A percentile compares a stretch with the other conserved stretches of the same genome.
These are phyloP conservation scores for Chaetomium sp. DNA, from an alignment of 2,329 filamentous ascomycete species.

Conservation along the genomic window DNA sequence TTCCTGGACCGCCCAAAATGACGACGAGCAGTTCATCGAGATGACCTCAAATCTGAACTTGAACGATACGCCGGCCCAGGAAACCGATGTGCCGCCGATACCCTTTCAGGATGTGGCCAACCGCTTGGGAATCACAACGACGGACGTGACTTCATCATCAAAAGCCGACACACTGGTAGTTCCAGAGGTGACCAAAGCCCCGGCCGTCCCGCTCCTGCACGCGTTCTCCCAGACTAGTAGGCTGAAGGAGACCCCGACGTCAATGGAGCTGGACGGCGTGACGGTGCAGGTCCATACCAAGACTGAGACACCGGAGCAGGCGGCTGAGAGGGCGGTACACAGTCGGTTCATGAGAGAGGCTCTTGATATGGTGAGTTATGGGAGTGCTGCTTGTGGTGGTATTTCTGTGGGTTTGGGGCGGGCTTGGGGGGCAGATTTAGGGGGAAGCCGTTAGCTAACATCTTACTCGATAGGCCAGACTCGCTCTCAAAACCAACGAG, in stretches of 20 bases:
- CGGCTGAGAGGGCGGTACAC: conserved; percentile 38
- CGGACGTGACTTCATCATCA: no score
- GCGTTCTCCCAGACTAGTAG: conserved; percentile 21
- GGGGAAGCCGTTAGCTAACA: neutral
- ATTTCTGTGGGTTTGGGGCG: no score
- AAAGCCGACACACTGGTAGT: neutral
- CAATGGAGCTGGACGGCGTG: conserved; percentile 11
- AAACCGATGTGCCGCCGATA: no score
- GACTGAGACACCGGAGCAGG: conserved; percentile 22
- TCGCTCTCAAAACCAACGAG: conserved; percentile 79
- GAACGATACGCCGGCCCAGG: no score
- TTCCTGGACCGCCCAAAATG: no score
- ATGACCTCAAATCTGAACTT: no score
- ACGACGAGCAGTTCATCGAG: no score
- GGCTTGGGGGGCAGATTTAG: no score
- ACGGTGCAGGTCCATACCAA: conserved; percentile 11
- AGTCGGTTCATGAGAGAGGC: conserved; percentile 74
- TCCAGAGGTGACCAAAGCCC: conserved; percentile 14
- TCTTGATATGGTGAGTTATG: conserved; percentile 65
- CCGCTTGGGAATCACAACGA: no score
- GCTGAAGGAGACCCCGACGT: conserved; percentile 17
- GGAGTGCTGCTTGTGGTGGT: neutral
- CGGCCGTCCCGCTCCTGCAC: conserved; percentile 15
- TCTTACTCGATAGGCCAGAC: conserved; percentile 57
- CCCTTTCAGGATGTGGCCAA: no score